Percentiles rank a stretch among this genome's conserved stretches.
These are phyloP conservation scores for Cladosporium velox DNA, from an alignment of 2,329 filamentous ascomycete genomes.

Conservation along the genomic window DNA sequence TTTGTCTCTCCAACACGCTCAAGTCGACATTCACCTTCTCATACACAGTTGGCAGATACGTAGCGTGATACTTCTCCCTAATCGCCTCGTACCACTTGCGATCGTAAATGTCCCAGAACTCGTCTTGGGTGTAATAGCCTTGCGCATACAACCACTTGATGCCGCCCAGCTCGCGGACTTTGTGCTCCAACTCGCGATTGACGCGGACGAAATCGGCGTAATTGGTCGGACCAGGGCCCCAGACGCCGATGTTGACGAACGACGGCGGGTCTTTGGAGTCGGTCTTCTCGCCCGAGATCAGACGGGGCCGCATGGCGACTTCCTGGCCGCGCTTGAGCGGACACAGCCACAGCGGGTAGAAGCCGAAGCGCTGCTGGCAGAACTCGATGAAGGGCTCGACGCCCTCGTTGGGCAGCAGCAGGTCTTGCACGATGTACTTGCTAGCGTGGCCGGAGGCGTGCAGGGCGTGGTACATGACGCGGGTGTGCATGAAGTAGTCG, in stretches of 20 bases:
- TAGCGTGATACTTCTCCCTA: slow-evolving; percentile 60
- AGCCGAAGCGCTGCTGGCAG: slow-evolving; percentile 49
- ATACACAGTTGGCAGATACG: slow-evolving; percentile 63
- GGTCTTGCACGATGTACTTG: slow-evolving; percentile 63
- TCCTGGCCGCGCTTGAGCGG: slow-evolving; percentile 41
- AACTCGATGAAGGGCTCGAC: slow-evolving; percentile 57
- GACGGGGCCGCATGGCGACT: slow-evolving; percentile 30
- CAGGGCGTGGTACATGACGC: slow-evolving; percentile 63
- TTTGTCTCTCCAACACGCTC: slow-evolving; percentile 6
- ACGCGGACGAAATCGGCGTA: slow-evolving; percentile 52
- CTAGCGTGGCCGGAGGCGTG: slow-evolving; percentile 59
- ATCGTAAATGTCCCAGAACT: slow-evolving; percentile 69
- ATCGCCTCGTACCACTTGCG: slow-evolving; percentile 60
- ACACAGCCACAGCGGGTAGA: slow-evolving; percentile 63
- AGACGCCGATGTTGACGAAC: slow-evolving; percentile 62
- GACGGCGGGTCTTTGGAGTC: slow-evolving; percentile 27
- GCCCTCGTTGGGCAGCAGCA: slow-evolving; percentile 58
- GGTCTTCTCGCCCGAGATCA: slow-evolving; percentile 16
- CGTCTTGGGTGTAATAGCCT: slow-evolving; percentile 66
- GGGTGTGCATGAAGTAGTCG: slow-evolving; percentile 63
- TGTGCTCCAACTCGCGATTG: slow-evolving; percentile 63
- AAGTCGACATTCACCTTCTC: slow-evolving; percentile 63
- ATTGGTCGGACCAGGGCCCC: slow-evolving; percentile 63
- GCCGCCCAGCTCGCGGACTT: slow-evolving; percentile 60
- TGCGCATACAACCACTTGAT: slow-evolving; percentile 73